These are phyloP conservation scores for Calonectria hongkongensis DNA, from an alignment of 2,329 filamentous ascomycete species.

Conservation along the genomic window DNA sequence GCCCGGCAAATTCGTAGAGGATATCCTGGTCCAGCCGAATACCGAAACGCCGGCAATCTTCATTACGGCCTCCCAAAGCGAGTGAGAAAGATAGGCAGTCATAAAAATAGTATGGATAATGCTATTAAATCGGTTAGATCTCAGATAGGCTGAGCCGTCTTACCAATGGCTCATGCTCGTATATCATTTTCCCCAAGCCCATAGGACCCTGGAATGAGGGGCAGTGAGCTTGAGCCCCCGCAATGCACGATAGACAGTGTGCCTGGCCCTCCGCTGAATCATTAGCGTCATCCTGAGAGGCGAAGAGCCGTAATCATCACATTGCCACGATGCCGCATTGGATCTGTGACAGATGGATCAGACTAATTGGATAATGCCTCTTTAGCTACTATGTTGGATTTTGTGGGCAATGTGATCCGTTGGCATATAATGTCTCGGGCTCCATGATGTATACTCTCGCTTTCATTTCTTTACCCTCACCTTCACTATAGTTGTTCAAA, in stretches of 20 bases:
- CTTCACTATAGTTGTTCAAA: background rate
- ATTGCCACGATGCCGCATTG: slow-evolving; percentile 21
- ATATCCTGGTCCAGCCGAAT: background rate
- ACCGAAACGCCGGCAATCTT: background rate
- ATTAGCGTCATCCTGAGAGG: slow-evolving; percentile 37
- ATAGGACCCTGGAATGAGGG: slow-evolving; percentile 1
- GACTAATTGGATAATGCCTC: slow-evolving; percentile 3
- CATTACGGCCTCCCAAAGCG: background rate
- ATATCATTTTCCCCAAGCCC: slow-evolving; percentile 23
- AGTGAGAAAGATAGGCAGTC: background rate
- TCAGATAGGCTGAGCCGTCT: background rate
- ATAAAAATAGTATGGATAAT: background rate
- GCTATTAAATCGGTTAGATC: background rate
- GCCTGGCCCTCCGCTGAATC: slow-evolving; percentile 37
- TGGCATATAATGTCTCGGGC: slow-evolving; percentile 13
- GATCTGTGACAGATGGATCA: slow-evolving; percentile 11
- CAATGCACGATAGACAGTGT: background rate
- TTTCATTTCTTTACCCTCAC: background rate
- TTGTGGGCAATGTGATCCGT: slow-evolving; percentile 31
- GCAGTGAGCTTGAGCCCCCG: background rate
- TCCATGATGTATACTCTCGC: background rate
- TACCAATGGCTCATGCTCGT: background rate
- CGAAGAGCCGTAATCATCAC: slow-evolving; percentile 11
- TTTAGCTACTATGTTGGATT: background rate
- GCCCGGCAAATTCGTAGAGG: slow-evolving; percentile 2